Evolutionary conservation across 2,329 filamentous ascomycete genomes (phyloP).

Genomic region (Colletotrichum tabaci): DNA sequence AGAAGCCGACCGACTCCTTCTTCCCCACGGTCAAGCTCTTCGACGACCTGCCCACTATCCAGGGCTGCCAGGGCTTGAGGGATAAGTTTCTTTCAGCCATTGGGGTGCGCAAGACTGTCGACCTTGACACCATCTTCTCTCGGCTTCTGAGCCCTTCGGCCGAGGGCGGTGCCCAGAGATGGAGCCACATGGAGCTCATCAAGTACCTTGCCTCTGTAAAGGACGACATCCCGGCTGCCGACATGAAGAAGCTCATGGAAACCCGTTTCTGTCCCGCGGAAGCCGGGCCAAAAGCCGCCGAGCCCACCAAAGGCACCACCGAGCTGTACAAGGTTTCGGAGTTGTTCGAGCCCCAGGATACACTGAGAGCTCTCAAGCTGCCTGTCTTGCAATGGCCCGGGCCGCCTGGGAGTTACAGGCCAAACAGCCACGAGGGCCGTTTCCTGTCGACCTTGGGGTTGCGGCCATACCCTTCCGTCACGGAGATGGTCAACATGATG

Average conservation of each 20-base stretch:
- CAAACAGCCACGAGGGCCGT: conserved; percentile 78
- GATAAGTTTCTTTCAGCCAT: conserved; percentile 89
- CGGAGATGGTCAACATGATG: conserved; percentile 86
- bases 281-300: conserved; percentile 68
- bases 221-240: conserved; percentile 87
- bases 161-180: conserved; percentile 72
- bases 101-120: conserved; percentile 95
- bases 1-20: conserved; percentile 86
- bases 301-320: conserved; percentile 65
- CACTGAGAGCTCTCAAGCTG: conserved; percentile 78
- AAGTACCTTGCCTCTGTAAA: conserved; percentile 93
- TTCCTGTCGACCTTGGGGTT: conserved; percentile 84
- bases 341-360: conserved; percentile 84
- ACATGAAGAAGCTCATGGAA: conserved; percentile 83
- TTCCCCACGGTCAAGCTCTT: conserved; percentile 96
- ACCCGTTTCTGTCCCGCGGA: conserved; percentile 89
- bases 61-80: conserved; percentile 83
- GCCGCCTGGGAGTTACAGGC: conserved; percentile 72
- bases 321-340: conserved; percentile 81
- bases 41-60: conserved; percentile 89
- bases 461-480: conserved; percentile 77
- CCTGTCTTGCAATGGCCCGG: conserved; percentile 89
- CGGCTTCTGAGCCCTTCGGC: conserved; percentile 78
- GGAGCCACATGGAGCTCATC: conserved; percentile 95
- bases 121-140: conserved; percentile 93